Conservation (phyloP, 2,329 filamentous ascomycete genomes). For the Fusarium liriodendri region DNA sequence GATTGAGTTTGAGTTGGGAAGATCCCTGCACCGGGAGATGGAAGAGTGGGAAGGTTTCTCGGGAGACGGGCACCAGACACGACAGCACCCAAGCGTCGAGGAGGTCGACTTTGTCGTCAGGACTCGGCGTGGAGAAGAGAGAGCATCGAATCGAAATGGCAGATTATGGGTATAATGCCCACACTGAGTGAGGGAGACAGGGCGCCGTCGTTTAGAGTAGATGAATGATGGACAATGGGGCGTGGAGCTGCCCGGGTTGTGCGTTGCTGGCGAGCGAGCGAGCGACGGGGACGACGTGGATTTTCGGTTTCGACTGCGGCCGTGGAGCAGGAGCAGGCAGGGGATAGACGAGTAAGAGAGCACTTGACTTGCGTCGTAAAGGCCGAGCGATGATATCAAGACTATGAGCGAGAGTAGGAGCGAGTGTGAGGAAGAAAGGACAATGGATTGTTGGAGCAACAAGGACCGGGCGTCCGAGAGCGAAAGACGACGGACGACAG, state of each 20-base stretch:
- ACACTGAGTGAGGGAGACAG: constrained; percentile 26
- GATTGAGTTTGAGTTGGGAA: constrained; percentile 40
- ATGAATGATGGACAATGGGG: constrained; percentile 33
- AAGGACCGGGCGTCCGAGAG: constrained; percentile 8
- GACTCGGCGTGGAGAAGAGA: constrained; percentile 28
- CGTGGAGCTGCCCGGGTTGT: constrained; percentile 35
- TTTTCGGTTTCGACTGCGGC: constrained; percentile 30
- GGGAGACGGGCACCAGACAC: constrained; percentile 40
- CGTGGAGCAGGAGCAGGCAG: constrained; percentile 16
- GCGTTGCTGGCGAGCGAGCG: constrained; percentile 29
- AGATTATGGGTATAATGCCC: constrained; percentile 19
- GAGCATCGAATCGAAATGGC: constrained; percentile 33
- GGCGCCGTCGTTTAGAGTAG: constrained; percentile 42
- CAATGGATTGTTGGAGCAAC: constrained; percentile 7
- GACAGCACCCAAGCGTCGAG: constrained; percentile 27
- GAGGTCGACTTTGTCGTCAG: constrained; percentile 23
- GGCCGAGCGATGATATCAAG: constrained; percentile 12
- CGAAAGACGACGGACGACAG: constrained; percentile 28
- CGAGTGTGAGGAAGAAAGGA: constrained; percentile 5
- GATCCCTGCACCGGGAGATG: constrained; percentile 39
- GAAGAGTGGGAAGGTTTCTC: constrained; percentile 39
- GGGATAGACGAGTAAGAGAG: constrained; percentile 14
- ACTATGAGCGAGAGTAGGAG: constrained; percentile 22
- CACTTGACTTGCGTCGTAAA: constrained; percentile 11
- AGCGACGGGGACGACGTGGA: constrained; percentile 32